These are phyloP conservation scores for Solanum hybrid DNA, from an alignment of 305 asterid species.

Conservation along the genomic window DNA sequence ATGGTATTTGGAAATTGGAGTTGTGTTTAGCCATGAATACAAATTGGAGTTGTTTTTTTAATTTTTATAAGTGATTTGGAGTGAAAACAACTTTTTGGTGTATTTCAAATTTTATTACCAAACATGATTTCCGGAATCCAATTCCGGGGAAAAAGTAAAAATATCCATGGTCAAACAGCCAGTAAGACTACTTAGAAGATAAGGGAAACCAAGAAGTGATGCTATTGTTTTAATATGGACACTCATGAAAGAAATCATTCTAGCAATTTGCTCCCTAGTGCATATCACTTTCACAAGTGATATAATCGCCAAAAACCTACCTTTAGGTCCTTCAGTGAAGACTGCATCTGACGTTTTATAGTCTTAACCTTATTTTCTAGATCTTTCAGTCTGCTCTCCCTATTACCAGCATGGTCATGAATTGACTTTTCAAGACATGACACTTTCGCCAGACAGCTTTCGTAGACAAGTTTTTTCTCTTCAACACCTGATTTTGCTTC, in stretches of 20 bases:
- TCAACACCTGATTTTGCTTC: slow-evolving; percentile 57
- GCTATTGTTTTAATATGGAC: background rate
- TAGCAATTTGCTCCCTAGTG: background rate
- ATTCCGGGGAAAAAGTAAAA: background rate
- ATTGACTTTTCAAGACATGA: slow-evolving; percentile 68
- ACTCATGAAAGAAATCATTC: background rate
- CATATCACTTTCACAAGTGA: background rate
- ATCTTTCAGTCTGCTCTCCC: slow-evolving; percentile 75
- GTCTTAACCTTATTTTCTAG: slow-evolving; percentile 75
- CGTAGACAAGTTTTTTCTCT: slow-evolving; percentile 47
- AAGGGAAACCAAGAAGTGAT: background rate
- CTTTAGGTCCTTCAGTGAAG: slow-evolving; percentile 69
- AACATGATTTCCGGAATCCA: background rate
- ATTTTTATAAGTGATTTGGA: background rate
- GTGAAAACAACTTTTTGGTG: background rate
- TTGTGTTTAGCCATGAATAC: background rate
- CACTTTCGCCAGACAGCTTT: slow-evolving; percentile 59
- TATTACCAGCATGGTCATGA: slow-evolving; percentile 67
- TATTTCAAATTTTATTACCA: background rate
- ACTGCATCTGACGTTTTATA: slow-evolving; percentile 59
- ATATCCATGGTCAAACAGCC: background rate
- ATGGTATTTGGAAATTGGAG: background rate
- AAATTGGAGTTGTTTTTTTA: background rate
- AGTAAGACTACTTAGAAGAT: background rate
- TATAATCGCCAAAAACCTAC: slow-evolving; percentile 26